phyloP scores from a whole-genome alignment of 2,329 filamentous ascomycete genomes.

The Exophiala mesophila region DNA sequence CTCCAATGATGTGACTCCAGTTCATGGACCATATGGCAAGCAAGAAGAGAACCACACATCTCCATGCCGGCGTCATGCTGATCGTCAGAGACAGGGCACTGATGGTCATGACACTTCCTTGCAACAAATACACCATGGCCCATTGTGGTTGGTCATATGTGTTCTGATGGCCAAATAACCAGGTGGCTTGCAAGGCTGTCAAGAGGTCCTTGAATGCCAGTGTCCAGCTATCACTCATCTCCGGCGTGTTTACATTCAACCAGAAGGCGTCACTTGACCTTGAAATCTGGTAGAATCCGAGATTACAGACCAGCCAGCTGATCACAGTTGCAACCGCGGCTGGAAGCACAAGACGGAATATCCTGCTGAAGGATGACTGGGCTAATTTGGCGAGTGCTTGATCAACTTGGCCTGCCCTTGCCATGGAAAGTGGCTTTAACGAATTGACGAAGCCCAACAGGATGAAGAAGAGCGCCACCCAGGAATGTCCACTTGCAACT shows the following conservation, averaged over 20 bases:
- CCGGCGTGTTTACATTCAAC: conserved; percentile 49
- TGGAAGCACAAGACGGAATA: conserved; percentile 55
- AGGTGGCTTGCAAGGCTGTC: conserved; percentile 47
- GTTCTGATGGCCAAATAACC: conserved; percentile 47
- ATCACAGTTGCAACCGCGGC: conserved; percentile 52
- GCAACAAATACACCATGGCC: conserved; percentile 53
- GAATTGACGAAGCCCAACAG: conserved; percentile 62
- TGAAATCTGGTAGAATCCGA: conserved; percentile 54
- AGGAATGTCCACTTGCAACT: conserved; percentile 57
- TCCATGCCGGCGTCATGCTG: conserved; percentile 46
- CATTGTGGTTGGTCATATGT: conserved; percentile 56
- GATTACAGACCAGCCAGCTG: conserved; percentile 52
- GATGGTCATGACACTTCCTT: conserved; percentile 53
- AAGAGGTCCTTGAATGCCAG: conserved; percentile 43
- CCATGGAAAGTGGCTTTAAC: conserved; percentile 55
- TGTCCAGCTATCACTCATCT: conserved; percentile 37
- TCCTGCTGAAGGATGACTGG: conserved; percentile 54
- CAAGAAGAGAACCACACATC: conserved; percentile 44
- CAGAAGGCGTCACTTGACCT: conserved; percentile 57
- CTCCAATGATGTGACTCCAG: conserved; percentile 38
- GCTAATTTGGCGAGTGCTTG: conserved; percentile 52
- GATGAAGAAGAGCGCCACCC: conserved; percentile 62
- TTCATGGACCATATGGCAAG: conserved; percentile 43
- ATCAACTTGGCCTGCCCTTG: conserved; percentile 50
- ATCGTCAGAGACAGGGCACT: conserved; percentile 49